phyloP scores from a whole-genome alignment of 257 asterid species.

The Linaria vulgaris region DNA sequence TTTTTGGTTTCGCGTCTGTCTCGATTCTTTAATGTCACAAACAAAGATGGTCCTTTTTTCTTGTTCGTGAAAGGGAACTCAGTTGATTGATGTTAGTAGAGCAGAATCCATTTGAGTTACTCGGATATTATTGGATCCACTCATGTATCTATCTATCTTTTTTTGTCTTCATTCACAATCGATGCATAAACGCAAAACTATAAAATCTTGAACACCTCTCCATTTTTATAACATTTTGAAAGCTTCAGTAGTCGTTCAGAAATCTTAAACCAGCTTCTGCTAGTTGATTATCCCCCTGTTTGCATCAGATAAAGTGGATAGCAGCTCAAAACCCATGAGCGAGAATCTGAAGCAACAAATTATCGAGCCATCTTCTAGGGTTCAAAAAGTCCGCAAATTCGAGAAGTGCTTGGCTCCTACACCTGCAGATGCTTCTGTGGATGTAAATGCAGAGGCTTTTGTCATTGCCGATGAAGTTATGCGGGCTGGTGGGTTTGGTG shows the following conservation, averaged over 20 bases:
- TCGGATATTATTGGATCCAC: not conserved
- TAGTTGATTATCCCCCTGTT: not conserved
- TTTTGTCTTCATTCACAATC: not conserved
- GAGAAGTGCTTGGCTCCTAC: constrained; percentile 25
- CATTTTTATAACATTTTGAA: not conserved
- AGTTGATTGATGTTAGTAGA: not conserved
- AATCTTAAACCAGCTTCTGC: constrained; percentile 2
- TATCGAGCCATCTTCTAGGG: constrained; percentile 22
- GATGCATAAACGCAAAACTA: not conserved
- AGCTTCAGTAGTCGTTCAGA: not conserved
- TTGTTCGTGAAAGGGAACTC: not conserved
- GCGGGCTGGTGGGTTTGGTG: constrained; percentile 53
- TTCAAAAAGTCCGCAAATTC: constrained; percentile 18
- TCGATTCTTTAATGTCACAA: not conserved
- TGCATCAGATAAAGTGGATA: constrained; percentile 33
- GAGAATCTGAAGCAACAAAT: constrained; percentile 11
- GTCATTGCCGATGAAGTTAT: constrained; percentile 36
- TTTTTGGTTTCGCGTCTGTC: constrained; percentile 12
- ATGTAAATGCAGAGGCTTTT: constrained; percentile 63
- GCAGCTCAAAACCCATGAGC: constrained; percentile 22
- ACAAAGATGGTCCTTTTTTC: not conserved
- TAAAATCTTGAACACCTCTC: not conserved
- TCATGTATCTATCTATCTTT: no score
- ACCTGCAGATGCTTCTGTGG: constrained; percentile 30
- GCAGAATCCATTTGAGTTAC: not conserved